Conservation (phyloP, 2,329 filamentous ascomycete genomes). For the Pseudogymnoascus sp. region DNA sequence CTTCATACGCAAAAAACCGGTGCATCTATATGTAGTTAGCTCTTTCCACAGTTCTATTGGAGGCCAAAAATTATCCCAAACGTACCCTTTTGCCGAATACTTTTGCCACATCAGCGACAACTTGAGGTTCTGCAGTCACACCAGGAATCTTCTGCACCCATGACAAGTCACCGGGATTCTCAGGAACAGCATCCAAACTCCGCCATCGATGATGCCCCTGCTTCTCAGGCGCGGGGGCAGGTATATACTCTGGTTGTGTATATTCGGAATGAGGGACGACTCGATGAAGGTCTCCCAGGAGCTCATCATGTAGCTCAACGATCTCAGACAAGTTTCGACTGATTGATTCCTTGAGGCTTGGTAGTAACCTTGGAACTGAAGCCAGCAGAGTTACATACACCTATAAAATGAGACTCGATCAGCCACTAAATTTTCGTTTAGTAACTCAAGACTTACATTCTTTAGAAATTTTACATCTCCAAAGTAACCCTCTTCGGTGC, state of each 20-base stretch:
- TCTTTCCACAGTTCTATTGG: neutral
- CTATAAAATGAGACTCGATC: constrained; percentile 39
- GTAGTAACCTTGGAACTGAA: constrained; percentile 59
- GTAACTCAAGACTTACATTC: constrained; percentile 52
- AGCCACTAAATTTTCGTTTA: neutral
- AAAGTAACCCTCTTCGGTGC: constrained; percentile 83
- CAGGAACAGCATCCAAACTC: constrained; percentile 33
- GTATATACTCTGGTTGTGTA: constrained; percentile 35
- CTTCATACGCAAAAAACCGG: constrained; percentile 80
- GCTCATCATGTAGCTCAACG: constrained; percentile 72
- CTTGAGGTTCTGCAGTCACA: constrained; percentile 50
- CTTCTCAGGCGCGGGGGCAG: constrained; percentile 8
- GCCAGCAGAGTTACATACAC: constrained; percentile 69
- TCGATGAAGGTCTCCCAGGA: constrained; percentile 67
- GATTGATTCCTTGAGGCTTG: constrained; percentile 61
- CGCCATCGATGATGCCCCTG: constrained; percentile 40
- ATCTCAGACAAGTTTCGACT: constrained; percentile 75
- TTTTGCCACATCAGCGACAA: constrained; percentile 54
- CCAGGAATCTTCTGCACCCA: constrained; percentile 43
- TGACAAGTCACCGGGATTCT: constrained; percentile 29
- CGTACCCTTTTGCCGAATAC: constrained; percentile 53
- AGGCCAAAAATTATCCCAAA: neutral
- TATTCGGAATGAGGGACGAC: constrained; percentile 64
- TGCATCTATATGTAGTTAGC: constrained; percentile 50
- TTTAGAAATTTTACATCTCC: constrained; percentile 78